These are phyloP conservation scores for Flagelloscypha sp. DNA, from an alignment of 768 basidiomycete species.

Conservation along the genomic window DNA sequence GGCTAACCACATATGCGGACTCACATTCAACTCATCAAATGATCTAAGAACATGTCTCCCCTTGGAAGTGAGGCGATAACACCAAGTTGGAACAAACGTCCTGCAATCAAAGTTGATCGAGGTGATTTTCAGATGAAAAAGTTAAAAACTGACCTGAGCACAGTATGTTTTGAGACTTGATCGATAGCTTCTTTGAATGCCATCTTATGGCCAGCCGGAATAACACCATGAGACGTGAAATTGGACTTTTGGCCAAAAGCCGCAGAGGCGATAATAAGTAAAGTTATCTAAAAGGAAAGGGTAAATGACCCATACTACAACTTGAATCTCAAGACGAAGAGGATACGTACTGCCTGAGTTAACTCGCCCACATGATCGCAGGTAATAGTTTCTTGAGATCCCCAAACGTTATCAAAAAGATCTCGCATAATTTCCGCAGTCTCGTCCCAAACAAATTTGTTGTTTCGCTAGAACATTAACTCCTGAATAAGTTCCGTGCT, in stretches of 20 bases:
- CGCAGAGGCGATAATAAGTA: conserved; percentile 49
- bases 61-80: conserved; percentile 25
- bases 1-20: conserved; percentile 5
- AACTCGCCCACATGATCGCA: conserved; percentile 42
- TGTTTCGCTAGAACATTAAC: conserved; percentile 34
- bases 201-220: conserved; percentile 36
- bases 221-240: conserved; percentile 38
- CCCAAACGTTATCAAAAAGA: conserved; percentile 43
- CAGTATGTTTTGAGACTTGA: too few species aligned
- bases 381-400: conserved; percentile 26
- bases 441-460: conserved; percentile 42
- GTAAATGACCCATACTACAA: too few species aligned
- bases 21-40: conserved; percentile 36
- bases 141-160: too few species aligned
- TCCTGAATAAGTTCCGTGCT: too few species aligned
- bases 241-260: conserved; percentile 44
- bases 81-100: conserved; percentile 31
- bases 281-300: conserved; percentile 43
- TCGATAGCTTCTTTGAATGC: conserved; percentile 46
- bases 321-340: conserved; percentile 6
- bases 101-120: conserved; percentile 29
- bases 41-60: conserved; percentile 25
- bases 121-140: too few species aligned
- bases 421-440: conserved; percentile 32
- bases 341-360: conserved; percentile 39